Evolutionary conservation across 129 eudicot genomes (phyloP).

Genomic region (Solidago caesia): DNA sequence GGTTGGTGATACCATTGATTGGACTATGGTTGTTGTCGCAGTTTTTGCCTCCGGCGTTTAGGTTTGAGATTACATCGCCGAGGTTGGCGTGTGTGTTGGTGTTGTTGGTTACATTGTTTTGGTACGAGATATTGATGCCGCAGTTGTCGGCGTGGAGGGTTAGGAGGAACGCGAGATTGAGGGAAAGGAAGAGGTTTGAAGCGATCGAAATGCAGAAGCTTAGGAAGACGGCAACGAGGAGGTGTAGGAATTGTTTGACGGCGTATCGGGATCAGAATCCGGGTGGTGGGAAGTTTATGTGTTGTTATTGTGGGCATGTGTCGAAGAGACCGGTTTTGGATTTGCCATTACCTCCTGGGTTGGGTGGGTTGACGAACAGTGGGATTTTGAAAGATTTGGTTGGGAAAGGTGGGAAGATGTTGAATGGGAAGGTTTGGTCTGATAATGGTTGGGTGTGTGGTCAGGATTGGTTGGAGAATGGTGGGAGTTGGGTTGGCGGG

Average conservation of each 20-base stretch:
- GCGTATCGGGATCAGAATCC: slow-evolving; percentile 91
- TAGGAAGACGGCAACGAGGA: slow-evolving; percentile 74
- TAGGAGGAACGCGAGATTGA: slow-evolving; percentile 73
- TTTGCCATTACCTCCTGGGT: slow-evolving; percentile 60
- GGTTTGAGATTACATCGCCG: slow-evolving; percentile 83
- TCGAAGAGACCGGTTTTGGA: slow-evolving; percentile 83
- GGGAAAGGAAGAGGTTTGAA: slow-evolving; percentile 77
- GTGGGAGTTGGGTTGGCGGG: slow-evolving; percentile 63
- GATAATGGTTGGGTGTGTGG: slow-evolving; percentile 72
- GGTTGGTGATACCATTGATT: slow-evolving; percentile 93
- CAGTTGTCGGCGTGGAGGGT: slow-evolving; percentile 76
- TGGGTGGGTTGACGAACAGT: slow-evolving; percentile 55
- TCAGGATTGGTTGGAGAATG: slow-evolving; percentile 81
- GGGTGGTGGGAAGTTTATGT: slow-evolving; percentile 83
- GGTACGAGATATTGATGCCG: slow-evolving; percentile 96
- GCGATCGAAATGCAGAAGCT: slow-evolving; percentile 89
- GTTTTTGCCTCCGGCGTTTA: slow-evolving; percentile 82
- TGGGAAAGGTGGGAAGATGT: slow-evolving; percentile 76
- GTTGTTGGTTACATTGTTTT: slow-evolving; percentile 67
- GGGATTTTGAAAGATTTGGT: slow-evolving; percentile 79
- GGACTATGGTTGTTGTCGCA: slow-evolving; percentile 88
- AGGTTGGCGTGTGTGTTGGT: slow-evolving; percentile 89
- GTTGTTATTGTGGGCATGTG: slow-evolving; percentile 82
- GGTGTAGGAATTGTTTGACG: slow-evolving; percentile 85
- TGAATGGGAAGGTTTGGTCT: slow-evolving; percentile 74